Evolutionary conservation across 1,284 basidiomycete genomes (phyloP), one percentile per base, ranked within the genome.

Genomic region (Xanthoconium separans): DNA sequence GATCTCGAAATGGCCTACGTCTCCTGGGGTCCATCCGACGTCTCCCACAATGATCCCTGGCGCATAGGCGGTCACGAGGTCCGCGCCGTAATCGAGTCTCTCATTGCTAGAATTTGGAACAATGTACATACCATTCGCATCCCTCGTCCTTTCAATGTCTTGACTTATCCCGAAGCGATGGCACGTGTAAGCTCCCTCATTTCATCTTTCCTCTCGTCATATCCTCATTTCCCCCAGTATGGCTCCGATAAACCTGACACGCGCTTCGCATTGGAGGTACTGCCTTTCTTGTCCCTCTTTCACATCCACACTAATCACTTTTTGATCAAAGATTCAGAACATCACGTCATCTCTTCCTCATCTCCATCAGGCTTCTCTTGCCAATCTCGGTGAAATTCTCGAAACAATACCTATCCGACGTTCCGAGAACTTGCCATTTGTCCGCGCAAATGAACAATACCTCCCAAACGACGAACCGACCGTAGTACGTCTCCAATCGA

Each of bases 1-100:
- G 95, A 98, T 83, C 73, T 98, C 59, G 95, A 98, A 75, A 95
- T 98, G 91, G 93, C 90, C 3, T 98, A 92, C 72, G 88, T 97
- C 27, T 87, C 88, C 20, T 97, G 95, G 82, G 61, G 63, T 36
- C 60, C 65, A 13, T 59, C 54, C 22, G 53, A 51, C 20, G 52
- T 41, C 15, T 46, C 61, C 50, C 51, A 61, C 55, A 44, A 64
- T 18, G 63, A 78, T 54, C 61, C 64, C 2, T 98, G 95, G 95
- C 79, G 83, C 39, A 95, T 98, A 47, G 93, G 93, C 27, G 93
- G 91, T 12, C 68, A 67, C 29, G 84, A 95, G 73, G 87, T 96
- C 44, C 84, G 90, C 69, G 73, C 84, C 57, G 77, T 89, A 43
- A 80, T 93, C 41, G 91, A 96, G 74, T 78, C 75, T 10, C 70